A percentile compares a stretch with the other conserved stretches of the same genome.
phyloP scores from a whole-genome alignment of 2,329 filamentous ascomycete genomes.

The Ilyonectria robusta region DNA sequence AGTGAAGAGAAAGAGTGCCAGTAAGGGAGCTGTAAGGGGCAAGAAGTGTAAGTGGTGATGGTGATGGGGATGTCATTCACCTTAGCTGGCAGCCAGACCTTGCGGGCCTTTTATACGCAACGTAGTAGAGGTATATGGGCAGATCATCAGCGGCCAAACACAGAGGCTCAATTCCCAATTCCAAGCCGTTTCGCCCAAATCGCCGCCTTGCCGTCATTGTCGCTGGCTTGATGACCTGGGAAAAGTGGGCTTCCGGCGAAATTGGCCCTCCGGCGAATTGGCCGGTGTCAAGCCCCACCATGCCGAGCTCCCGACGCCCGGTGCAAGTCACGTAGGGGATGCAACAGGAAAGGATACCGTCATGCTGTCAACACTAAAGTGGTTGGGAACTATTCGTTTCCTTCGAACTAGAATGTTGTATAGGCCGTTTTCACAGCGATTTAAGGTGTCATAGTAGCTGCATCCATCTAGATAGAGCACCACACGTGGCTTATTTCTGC shows the following conservation, averaged over 20 bases:
- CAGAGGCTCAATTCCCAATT: not conserved
- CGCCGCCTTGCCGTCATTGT: not conserved
- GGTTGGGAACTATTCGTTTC: not conserved
- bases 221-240: too few species aligned
- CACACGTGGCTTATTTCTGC: too few species aligned
- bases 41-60: not conserved
- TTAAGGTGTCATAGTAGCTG: too few species aligned
- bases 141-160: not conserved
- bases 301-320: not conserved
- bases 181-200: not conserved
- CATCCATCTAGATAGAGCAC: too few species aligned
- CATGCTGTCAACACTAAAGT: not conserved
- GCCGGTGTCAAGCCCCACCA: not conserved
- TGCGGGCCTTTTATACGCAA: not conserved
- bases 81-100: not conserved
- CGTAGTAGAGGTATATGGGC: too few species aligned
- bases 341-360: not conserved
- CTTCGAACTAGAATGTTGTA: not conserved
- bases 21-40: not conserved
- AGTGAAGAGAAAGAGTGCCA: not conserved
- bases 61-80: not conserved
- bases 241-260: conserved; percentile 4
- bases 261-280: conserved; percentile 3
- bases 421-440: too few species aligned
- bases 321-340: not conserved